Conservation (phyloP, 257 asterid species). For the Fraxinus quadrangulata region DNA sequence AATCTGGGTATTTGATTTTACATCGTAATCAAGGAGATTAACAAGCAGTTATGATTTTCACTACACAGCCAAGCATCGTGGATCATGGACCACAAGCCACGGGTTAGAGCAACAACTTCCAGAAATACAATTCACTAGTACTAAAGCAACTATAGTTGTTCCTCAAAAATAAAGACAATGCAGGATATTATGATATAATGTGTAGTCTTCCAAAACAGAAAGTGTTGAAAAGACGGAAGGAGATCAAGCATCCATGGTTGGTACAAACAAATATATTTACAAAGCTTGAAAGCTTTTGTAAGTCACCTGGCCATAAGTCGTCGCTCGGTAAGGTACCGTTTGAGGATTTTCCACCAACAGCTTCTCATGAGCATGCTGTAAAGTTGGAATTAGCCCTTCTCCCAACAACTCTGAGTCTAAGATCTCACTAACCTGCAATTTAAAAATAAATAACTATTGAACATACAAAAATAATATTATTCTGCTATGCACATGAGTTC, state of each 20-base stretch:
- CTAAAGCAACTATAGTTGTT: background rate
- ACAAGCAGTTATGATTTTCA: background rate
- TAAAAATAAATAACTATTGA: conserved; percentile 12
- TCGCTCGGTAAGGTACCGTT: conserved; percentile 83
- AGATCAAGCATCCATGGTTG: background rate
- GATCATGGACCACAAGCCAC: background rate
- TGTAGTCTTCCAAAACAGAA: background rate
- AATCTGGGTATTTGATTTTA: background rate
- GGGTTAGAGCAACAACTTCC: background rate
- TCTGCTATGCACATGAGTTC: too few species aligned
- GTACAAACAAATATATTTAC: background rate
- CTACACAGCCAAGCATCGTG: background rate
- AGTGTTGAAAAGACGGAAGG: background rate
- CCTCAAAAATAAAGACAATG: background rate
- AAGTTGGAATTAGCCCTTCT: conserved; percentile 94
- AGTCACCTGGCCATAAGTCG: conserved; percentile 86
- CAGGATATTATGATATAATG: background rate
- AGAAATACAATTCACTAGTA: background rate
- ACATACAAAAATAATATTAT: background rate
- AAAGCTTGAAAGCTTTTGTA: conserved; percentile 17
- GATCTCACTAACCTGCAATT: conserved; percentile 86
- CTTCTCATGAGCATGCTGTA: conserved; percentile 96
- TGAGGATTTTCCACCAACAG: conserved; percentile 75
- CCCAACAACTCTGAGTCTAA: conserved; percentile 92
- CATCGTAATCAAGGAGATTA: background rate